A percentile compares a stretch with the other conserved stretches of the same genome.
These are phyloP conservation scores for Aphanomyces euteiches DNA, from an alignment of 352 stramenopile genomes.

Conservation along the genomic window DNA sequence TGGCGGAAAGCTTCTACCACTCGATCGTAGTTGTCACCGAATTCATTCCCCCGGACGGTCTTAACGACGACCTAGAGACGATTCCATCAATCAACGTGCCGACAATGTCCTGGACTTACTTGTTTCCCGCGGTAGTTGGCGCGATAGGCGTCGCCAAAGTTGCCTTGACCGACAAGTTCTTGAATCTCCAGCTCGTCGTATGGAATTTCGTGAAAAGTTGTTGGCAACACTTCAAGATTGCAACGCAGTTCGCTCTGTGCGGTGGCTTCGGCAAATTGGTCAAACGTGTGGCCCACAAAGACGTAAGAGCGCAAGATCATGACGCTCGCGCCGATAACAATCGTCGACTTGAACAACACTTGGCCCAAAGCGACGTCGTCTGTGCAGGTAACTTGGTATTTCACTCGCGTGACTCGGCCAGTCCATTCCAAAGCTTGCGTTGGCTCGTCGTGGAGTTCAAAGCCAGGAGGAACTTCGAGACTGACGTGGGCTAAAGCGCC, in stretches of 20 bases:
- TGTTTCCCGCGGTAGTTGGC: conserved; percentile 55
- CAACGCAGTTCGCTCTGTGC: conserved; percentile 45
- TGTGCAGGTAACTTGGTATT: conserved; percentile 60
- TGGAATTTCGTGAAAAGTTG: conserved; percentile 68
- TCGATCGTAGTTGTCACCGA: conserved; percentile 67
- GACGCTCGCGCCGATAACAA: conserved; percentile 65
- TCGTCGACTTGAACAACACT: conserved; percentile 65
- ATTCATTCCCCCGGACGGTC: conserved; percentile 68
- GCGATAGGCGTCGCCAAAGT: conserved; percentile 73
- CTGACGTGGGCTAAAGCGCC: conserved; percentile 70
- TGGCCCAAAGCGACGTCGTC: conserved; percentile 48
- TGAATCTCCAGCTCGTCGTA: conserved; percentile 67
- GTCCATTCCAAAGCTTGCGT: conserved; percentile 71
- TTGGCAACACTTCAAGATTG: conserved; percentile 65
- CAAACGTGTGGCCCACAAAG: conserved; percentile 38
- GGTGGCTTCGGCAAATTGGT: conserved; percentile 52
- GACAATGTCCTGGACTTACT: conserved; percentile 33
- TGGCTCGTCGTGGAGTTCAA: conserved; percentile 53
- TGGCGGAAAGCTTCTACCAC: conserved; percentile 75
- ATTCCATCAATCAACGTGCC: background rate
- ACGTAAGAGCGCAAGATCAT: conserved; percentile 59
- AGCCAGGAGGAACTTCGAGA: conserved; percentile 54
- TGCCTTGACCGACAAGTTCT: conserved; percentile 63
- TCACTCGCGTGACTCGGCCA: conserved; percentile 54
- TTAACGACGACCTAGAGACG: conserved; percentile 52